A percentile compares a stretch with the other conserved stretches of the same genome.
Evolutionary conservation across 1,139 yeast genomes (phyloP).

Genomic region (Wickerhamiella infanticola): DNA sequence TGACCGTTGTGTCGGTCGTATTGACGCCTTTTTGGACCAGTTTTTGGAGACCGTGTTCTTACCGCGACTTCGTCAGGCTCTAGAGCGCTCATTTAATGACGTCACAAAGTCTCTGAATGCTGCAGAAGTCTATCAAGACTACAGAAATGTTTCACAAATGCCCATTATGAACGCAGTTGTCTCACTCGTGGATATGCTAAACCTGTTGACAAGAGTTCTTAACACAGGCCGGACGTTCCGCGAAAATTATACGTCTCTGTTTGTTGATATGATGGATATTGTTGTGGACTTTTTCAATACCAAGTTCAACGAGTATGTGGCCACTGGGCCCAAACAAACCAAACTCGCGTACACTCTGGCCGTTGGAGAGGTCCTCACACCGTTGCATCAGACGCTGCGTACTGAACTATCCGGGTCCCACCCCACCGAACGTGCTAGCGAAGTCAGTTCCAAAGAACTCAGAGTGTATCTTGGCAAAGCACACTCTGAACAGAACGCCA

Average conservation of each 20-base stretch:
- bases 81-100: conserved; percentile 29
- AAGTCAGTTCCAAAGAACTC: conserved; percentile 6
- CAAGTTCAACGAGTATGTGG: conserved; percentile 4
- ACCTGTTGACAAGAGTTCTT: conserved; percentile 20
- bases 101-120: conserved; percentile 17
- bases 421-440: neutral
- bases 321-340: neutral
- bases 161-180: conserved; percentile 21
- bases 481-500: neutral
- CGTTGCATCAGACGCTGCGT: conserved; percentile 2
- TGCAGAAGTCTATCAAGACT: conserved; percentile 18
- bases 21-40: conserved; percentile 37
- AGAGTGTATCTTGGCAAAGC: conserved; percentile 9
- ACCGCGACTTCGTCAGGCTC: conserved; percentile 45
- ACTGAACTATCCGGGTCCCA: neutral
- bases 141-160: conserved; percentile 20
- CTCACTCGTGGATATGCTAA: conserved; percentile 18
- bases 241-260: conserved; percentile 23
- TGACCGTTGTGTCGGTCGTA: conserved; percentile 14
- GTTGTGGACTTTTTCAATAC: conserved; percentile 1
- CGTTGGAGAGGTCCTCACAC: neutral
- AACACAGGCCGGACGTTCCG: conserved; percentile 24
- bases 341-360: conserved; percentile 3
- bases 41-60: conserved; percentile 53
- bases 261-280: conserved; percentile 15